Percentiles rank a stretch among this genome's conserved stretches.
These are phyloP conservation scores for Aspergillus spinulosporus DNA, from an alignment of 2,329 filamentous ascomycete genomes.

Conservation along the genomic window DNA sequence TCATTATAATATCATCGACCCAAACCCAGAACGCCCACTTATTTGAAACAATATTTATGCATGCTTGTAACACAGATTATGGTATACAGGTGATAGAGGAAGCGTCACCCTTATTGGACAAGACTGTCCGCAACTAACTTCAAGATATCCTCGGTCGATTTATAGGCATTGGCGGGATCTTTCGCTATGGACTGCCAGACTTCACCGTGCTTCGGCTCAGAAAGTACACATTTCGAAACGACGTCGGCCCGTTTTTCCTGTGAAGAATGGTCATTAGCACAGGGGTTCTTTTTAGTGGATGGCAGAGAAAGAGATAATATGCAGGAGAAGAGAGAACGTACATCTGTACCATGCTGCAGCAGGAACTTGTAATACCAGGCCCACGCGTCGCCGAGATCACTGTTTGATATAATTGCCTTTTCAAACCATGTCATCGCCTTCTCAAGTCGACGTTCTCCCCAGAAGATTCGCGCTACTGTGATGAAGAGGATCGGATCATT, in stretches of 20 bases:
- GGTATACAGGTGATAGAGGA: too few relatives aligned
- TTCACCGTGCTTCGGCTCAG: conserved; percentile 90
- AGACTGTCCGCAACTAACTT: conserved; percentile 67
- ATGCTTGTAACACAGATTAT: background rate
- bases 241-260: conserved; percentile 85
- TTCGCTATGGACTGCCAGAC: conserved; percentile 85
- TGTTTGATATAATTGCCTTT: conserved; percentile 85
- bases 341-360: conserved; percentile 82
- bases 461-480: conserved; percentile 92
- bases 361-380: conserved; percentile 98
- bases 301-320: background rate
- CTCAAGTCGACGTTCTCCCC: conserved; percentile 86
- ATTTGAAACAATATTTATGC: background rate
- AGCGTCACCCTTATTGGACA: conserved; percentile 11
- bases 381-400: conserved; percentile 89
- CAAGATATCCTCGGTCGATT: conserved; percentile 76
- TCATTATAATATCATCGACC: too few relatives aligned
- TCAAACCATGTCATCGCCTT: conserved; percentile 98
- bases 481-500: conserved; percentile 87
- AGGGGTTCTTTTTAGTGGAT: background rate
- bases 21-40: too few relatives aligned
- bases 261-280: conserved; percentile 13
- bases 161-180: conserved; percentile 75
- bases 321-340: conserved; percentile 33
- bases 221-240: conserved; percentile 73